Evolutionary conservation across 169 alveolate species (phyloP).

Genomic region (Fabrea salina): DNA sequence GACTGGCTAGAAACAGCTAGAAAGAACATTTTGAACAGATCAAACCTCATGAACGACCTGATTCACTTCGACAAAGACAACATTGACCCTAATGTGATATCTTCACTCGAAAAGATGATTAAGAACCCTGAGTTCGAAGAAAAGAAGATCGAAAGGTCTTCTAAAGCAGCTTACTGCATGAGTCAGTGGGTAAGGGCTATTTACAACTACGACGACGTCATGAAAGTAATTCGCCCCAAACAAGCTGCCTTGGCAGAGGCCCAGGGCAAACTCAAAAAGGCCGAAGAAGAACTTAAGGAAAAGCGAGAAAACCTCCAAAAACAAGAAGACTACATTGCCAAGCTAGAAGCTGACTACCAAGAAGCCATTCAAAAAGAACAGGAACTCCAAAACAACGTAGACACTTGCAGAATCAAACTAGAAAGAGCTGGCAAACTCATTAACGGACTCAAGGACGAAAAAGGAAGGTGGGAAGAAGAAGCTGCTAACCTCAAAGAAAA

Average conservation of each 20-base stretch:
- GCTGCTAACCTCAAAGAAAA: slow-evolving; percentile 37
- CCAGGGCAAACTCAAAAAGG: slow-evolving; percentile 60
- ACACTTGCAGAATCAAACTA: slow-evolving; percentile 50
- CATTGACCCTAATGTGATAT: slow-evolving; percentile 41
- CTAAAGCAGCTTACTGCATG: slow-evolving; percentile 77
- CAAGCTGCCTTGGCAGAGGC: slow-evolving; percentile 82
- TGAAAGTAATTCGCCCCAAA: slow-evolving; percentile 76
- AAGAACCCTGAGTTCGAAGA: slow-evolving; percentile 52
- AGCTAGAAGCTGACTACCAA: slow-evolving; percentile 57
- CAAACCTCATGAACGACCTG: slow-evolving; percentile 58
- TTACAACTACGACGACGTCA: slow-evolving; percentile 79
- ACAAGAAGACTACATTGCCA: slow-evolving; percentile 57
- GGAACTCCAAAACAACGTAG: slow-evolving; percentile 49
- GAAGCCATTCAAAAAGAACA: slow-evolving; percentile 47
- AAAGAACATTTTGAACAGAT: slow-evolving; percentile 70
- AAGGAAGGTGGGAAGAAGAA: slow-evolving; percentile 69
- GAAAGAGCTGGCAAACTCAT: slow-evolving; percentile 72
- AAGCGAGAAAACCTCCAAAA: slow-evolving; percentile 66
- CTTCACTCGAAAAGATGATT: not conserved
- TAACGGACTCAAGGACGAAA: slow-evolving; percentile 67
- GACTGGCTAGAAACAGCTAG: slow-evolving; percentile 83
- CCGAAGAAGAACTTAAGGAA: slow-evolving; percentile 52
- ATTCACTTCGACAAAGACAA: slow-evolving; percentile 68
- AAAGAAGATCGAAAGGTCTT: slow-evolving; percentile 59
- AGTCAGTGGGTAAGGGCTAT: slow-evolving; percentile 85